phyloP scores from a whole-genome alignment of 129 eudicot species.

The Rutidosis leptorrhynchoides region DNA sequence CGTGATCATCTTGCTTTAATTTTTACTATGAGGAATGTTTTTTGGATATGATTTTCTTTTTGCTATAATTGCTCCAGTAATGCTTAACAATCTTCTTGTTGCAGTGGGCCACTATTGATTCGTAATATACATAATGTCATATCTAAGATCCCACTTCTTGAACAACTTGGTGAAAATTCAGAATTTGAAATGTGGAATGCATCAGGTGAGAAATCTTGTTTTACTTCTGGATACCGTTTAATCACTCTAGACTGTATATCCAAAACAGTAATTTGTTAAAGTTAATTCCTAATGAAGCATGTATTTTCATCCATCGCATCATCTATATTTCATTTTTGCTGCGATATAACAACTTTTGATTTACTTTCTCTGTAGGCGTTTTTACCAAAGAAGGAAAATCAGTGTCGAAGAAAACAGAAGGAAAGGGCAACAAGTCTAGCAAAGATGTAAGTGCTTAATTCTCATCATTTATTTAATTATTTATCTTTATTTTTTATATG shows the following conservation, averaged over 20 bases:
- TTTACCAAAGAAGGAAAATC: constrained; percentile 41
- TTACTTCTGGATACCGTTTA: not conserved
- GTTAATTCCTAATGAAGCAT: not conserved
- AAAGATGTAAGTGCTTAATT: constrained; percentile 38
- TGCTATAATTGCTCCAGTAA: constrained; percentile 16
- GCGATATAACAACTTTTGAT: not conserved
- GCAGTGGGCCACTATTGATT: constrained; percentile 60
- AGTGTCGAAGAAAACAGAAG: constrained; percentile 34
- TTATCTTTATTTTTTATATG: not conserved
- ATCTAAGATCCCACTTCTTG: constrained; percentile 53
- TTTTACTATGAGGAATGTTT: too few relatives aligned
- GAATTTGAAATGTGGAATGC: constrained; percentile 68
- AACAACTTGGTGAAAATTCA: constrained; percentile 13
- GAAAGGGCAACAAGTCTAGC: constrained; percentile 31
- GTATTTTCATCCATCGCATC: not conserved
- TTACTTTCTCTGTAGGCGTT: constrained; percentile 40
- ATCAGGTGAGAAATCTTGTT: constrained; percentile 41
- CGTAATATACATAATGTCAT: constrained; percentile 53
- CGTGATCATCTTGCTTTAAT: too few relatives aligned
- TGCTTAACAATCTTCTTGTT: constrained; percentile 18
- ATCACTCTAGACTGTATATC: not conserved
- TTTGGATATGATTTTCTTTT: not conserved
- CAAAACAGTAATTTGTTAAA: constrained; percentile 11
- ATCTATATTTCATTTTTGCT: not conserved
- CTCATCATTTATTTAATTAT: not conserved